Conservation (phyloP, 75 land plant species). For the Pseudotsuga menziesii region DNA sequence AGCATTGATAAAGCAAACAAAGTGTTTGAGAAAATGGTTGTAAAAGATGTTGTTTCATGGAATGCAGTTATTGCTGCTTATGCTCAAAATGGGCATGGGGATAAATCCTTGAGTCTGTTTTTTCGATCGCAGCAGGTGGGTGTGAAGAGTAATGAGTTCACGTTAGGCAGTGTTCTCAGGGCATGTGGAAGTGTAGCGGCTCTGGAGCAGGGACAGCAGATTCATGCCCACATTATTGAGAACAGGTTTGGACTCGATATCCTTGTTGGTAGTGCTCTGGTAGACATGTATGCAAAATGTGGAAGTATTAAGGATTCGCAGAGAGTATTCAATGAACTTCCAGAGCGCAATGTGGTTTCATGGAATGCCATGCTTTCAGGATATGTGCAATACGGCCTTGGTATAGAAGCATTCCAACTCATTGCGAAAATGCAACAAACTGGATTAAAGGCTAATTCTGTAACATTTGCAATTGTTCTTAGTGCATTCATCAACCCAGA, state of each 20-base stretch:
- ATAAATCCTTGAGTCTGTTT: conserved; percentile 29
- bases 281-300: conserved; percentile 62
- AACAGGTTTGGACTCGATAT: conserved; percentile 34
- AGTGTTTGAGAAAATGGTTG: conserved; percentile 33
- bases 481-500: conserved; percentile 33
- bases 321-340: conserved; percentile 22
- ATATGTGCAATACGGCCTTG: conserved; percentile 28
- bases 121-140: conserved; percentile 14
- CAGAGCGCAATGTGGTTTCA: conserved; percentile 28
- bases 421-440: conserved; percentile 26
- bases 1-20: conserved; percentile 20
- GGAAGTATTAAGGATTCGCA: conserved; percentile 22
- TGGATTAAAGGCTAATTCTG: conserved; percentile 23
- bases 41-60: conserved; percentile 50
- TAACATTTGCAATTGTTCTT: conserved; percentile 30
- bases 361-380: conserved; percentile 57
- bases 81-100: conserved; percentile 38
- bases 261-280: conserved; percentile 40
- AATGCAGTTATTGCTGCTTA: conserved; percentile 60
- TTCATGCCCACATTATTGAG: conserved; percentile 36
- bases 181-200: conserved; percentile 31
- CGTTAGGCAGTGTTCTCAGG: conserved; percentile 44
- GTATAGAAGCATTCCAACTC: conserved; percentile 33
- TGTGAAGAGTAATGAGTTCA: conserved; percentile 30
- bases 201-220: conserved; percentile 13